Base-by-base conservation (phyloP, 2,329 filamentous ascomycete species). In the Davidsoniella eucalypti region DNA sequence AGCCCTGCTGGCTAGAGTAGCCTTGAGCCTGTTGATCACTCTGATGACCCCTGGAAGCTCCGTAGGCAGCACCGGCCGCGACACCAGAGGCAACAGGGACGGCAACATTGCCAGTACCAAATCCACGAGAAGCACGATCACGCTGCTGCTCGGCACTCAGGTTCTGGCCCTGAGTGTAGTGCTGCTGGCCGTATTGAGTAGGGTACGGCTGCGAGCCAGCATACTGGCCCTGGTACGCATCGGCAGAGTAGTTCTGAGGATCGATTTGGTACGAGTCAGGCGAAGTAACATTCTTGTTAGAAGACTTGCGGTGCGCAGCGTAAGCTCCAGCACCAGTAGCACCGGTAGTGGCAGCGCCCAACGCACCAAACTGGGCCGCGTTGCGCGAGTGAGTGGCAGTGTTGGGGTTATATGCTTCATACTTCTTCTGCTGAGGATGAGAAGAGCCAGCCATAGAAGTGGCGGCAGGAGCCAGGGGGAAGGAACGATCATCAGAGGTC, bases 321-420 rank as follows among this genome's bases (percentile, higher is more conserved):
- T 47, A 47, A 25, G 44, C 52, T 5, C 38, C 48, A 37, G 38
- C 49, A 10, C 49, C 49, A 47, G 12, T 26, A 25, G 23, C 43
- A 29, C 16, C 42, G 47, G 52, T 33, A 5, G 40, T 42, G 18
- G 38, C 38, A 33, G 44, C 33, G n/a, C 21, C 16, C n/a, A 42
- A 29, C 23, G 43, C 47, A 18, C 26, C n/a, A 26, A 41, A 21
- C 12, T 25, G 21, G 41, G 42, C 6, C 41, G 37, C 37, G 21
- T 40, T 23, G 17, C 44, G 47, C n/a, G 21, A 33, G n/a, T 10
- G 25, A 16, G 45, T 40, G 7, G 6, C 40, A 8, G 48, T 16
- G 14, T 37, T 48, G 17, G 45, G 45, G 14, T 49, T 41, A 17
- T 23, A 52, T n/a, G 33, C 18, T 21, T 46, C 25, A 9, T 23